phyloP scores from a whole-genome alignment of 1,139 yeast genomes.

The Scheffersomyces lignicola region DNA sequence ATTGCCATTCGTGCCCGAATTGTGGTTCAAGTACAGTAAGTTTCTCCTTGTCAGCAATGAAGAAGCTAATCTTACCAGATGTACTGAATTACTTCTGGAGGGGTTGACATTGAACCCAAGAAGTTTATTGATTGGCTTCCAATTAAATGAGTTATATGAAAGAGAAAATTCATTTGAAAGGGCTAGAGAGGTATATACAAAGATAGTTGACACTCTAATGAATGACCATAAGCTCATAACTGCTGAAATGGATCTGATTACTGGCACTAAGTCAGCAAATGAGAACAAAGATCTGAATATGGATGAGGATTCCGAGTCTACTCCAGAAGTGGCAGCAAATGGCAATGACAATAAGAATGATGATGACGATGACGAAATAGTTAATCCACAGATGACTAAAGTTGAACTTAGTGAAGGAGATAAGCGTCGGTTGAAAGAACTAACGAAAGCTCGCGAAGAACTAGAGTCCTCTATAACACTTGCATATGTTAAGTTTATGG shows the following conservation, averaged over 20 bases:
- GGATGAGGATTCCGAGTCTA: slow-evolving; percentile 8
- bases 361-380: slow-evolving; percentile 17
- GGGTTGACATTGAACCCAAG: slow-evolving; percentile 69
- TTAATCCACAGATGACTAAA: slow-evolving; percentile 5
- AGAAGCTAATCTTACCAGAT: slow-evolving; percentile 33
- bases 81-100: slow-evolving; percentile 47
- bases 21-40: slow-evolving; percentile 72
- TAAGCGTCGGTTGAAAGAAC: slow-evolving; percentile 2
- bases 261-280: slow-evolving; percentile 13
- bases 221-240: slow-evolving; percentile 29
- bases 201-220: slow-evolving; percentile 44
- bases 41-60: slow-evolving; percentile 33
- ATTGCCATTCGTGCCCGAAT: slow-evolving; percentile 73
- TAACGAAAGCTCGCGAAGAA: slow-evolving; percentile 17
- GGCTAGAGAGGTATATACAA: slow-evolving; percentile 53
- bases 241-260: slow-evolving; percentile 24
- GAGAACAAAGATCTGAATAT: slow-evolving; percentile 7
- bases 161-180: slow-evolving; percentile 50
- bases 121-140: slow-evolving; percentile 67
- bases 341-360: slow-evolving; percentile 15
- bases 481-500: slow-evolving; percentile 58
- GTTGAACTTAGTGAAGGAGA: slow-evolving; percentile 7
- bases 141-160: slow-evolving; percentile 72
- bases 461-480: slow-evolving; percentile 44
- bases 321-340: slow-evolving; percentile 11